Conservation (phyloP, 208 protist species). For the Leishmania martiniquensis region DNA sequence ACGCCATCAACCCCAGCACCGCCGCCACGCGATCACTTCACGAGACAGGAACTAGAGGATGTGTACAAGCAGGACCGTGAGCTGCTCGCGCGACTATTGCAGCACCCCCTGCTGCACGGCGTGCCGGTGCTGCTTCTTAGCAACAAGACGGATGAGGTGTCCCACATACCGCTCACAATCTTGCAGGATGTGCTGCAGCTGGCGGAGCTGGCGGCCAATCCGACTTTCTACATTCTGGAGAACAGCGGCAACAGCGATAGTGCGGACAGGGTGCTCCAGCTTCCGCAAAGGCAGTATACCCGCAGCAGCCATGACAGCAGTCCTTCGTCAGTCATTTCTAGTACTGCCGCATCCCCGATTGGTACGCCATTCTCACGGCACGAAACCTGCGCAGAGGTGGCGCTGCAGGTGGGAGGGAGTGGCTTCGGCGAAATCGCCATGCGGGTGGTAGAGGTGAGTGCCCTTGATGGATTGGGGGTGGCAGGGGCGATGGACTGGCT, state of each 20-base stretch:
- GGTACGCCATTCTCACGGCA: conserved; percentile 8
- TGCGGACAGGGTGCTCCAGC: background rate
- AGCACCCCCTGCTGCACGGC: conserved; percentile 76
- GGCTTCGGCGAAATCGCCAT: conserved; percentile 66
- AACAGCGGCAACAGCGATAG: conserved; percentile 3
- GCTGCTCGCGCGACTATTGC: conserved; percentile 72
- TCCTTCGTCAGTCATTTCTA: background rate
- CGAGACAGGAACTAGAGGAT: conserved; percentile 19
- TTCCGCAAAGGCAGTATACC: background rate
- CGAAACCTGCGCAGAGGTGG: conserved; percentile 5
- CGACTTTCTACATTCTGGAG: conserved; percentile 38
- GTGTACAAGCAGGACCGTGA: conserved; percentile 42
- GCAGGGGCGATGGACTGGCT: conserved; percentile 80
- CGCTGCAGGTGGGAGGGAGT: conserved; percentile 35
- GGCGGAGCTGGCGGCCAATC: conserved; percentile 50
- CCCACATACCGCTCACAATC: conserved; percentile 51
- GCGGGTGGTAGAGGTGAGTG: conserved; percentile 57
- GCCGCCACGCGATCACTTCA: conserved; percentile 27
- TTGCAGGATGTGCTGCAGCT: conserved; percentile 78
- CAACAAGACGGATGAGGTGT: conserved; percentile 93
- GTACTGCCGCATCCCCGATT: background rate
- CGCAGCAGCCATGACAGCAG: background rate
- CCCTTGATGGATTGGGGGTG: conserved; percentile 52
- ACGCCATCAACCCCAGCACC: background rate
- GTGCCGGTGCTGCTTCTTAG: conserved; percentile 92